phyloP scores from a whole-genome alignment of 352 stramenopile genomes.

The Phytophthora syringae region DNA sequence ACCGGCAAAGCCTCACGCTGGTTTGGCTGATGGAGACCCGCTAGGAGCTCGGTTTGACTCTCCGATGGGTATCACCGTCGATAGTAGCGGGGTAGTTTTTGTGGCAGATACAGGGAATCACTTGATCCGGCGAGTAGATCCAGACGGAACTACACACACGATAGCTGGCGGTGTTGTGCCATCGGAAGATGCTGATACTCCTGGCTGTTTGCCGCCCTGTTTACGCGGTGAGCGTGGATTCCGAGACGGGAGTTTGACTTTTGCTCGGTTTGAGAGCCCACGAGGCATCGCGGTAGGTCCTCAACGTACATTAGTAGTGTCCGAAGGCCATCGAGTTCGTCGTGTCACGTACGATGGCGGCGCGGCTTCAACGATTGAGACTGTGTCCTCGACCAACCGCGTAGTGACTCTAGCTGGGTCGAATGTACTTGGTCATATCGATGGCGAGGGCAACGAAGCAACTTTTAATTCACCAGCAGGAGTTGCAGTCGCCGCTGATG shows the following conservation, averaged over 20 bases:
- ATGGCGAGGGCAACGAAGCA: constrained; percentile 89
- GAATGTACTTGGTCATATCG: constrained; percentile 62
- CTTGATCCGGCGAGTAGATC: constrained; percentile 88
- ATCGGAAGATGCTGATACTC: constrained; percentile 67
- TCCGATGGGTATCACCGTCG: constrained; percentile 90
- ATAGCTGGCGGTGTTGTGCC: constrained; percentile 65
- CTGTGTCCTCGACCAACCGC: constrained; percentile 63
- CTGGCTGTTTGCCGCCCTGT: constrained; percentile 91
- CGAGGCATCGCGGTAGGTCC: constrained; percentile 88
- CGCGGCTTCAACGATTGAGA: constrained; percentile 63
- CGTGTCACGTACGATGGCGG: constrained; percentile 78
- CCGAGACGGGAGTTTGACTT: constrained; percentile 87
- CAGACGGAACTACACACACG: constrained; percentile 64
- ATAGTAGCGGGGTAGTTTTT: constrained; percentile 85
- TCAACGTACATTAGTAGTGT: constrained; percentile 88
- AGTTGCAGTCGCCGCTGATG: constrained; percentile 88
- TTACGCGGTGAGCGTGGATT: constrained; percentile 89
- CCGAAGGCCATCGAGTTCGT: constrained; percentile 90
- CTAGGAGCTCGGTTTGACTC: constrained; percentile 90
- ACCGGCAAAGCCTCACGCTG: constrained; percentile 73
- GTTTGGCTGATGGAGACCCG: constrained; percentile 88
- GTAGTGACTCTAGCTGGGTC: constrained; percentile 94
- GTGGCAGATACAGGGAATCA: constrained; percentile 98
- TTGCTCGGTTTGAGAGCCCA: constrained; percentile 93
- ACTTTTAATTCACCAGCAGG: constrained; percentile 91